Evolutionary conservation across 2,329 filamentous ascomycete species (phyloP).

Genomic region (Colletotrichum sp.): DNA sequence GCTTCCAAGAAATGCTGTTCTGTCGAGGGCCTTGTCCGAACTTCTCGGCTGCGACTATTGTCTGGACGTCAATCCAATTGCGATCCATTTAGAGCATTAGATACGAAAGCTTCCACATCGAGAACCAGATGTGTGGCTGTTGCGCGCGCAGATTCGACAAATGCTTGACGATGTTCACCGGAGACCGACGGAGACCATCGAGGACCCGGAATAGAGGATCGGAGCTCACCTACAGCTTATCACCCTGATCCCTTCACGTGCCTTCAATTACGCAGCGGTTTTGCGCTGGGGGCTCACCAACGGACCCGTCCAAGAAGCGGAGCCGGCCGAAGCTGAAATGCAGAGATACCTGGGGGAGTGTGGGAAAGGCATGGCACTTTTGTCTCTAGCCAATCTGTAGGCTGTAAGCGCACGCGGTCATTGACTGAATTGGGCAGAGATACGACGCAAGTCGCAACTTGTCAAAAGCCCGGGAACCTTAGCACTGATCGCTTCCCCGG

Average conservation of each 20-base stretch:
- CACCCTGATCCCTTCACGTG: neutral
- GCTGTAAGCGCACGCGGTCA: conserved; percentile 8
- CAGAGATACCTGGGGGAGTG: neutral
- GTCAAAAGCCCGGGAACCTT: neutral
- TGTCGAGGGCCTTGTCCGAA: neutral
- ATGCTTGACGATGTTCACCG: neutral
- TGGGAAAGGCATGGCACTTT: conserved; percentile 5
- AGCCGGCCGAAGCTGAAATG: conserved; percentile 19
- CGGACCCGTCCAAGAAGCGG: conserved; percentile 1
- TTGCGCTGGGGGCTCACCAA: neutral
- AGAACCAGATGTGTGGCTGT: neutral
- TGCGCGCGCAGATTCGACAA: neutral
- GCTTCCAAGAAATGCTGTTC: neutral
- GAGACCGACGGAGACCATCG: conserved; percentile 1
- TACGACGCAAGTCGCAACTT: conserved; percentile 4
- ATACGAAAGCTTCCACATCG: neutral
- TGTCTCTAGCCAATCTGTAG: neutral
- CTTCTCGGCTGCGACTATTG: neutral
- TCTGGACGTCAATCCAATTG: neutral
- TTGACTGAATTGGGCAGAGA: conserved; percentile 17
- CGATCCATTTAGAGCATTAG: neutral
- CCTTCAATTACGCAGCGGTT: neutral
- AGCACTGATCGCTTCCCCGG: neutral
- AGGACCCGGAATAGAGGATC: neutral
- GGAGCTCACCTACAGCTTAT: conserved; percentile 13